phyloP scores from a whole-genome alignment of 2,329 filamentous ascomycete species.

The Trichoderma simmonsii region DNA sequence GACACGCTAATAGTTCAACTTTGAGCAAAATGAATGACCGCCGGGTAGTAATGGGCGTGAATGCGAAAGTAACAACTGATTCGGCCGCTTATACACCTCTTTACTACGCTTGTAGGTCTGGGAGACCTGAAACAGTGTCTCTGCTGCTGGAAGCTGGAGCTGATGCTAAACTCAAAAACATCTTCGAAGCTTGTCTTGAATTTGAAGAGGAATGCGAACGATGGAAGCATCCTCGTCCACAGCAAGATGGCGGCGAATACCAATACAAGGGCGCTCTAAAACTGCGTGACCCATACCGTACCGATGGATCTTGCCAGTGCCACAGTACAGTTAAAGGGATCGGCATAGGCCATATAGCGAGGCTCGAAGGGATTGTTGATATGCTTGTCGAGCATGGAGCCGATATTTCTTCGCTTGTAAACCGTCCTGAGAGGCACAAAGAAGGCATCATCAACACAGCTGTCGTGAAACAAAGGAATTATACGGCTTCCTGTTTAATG shows the following conservation, averaged over 20 bases:
- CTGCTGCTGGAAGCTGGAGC: conserved; percentile 26
- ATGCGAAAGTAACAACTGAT: background rate
- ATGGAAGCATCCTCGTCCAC: background rate
- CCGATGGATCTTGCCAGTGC: background rate
- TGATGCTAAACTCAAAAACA: background rate
- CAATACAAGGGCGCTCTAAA: background rate
- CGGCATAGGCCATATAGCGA: background rate
- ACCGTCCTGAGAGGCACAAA: background rate
- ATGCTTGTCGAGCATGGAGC: conserved; percentile 23
- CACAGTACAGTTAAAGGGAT: background rate
- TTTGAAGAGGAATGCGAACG: conserved; percentile 13
- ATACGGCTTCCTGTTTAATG: conserved; percentile 12
- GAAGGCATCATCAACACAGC: background rate
- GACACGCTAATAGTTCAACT: background rate
- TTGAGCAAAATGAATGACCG: background rate
- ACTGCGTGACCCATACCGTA: background rate
- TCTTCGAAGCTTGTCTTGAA: conserved; percentile 18
- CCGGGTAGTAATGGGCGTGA: background rate
- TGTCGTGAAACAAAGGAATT: background rate
- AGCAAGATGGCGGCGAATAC: background rate
- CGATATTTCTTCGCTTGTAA: conserved; percentile 8
- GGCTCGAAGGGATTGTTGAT: conserved; percentile 27
- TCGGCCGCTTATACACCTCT: conserved; percentile 17
- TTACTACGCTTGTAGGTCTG: conserved; percentile 25
- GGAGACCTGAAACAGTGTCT: conserved; percentile 23